phyloP scores from a whole-genome alignment of 371 early-diverging fungal genomes.

The Smittium mucronatum region DNA sequence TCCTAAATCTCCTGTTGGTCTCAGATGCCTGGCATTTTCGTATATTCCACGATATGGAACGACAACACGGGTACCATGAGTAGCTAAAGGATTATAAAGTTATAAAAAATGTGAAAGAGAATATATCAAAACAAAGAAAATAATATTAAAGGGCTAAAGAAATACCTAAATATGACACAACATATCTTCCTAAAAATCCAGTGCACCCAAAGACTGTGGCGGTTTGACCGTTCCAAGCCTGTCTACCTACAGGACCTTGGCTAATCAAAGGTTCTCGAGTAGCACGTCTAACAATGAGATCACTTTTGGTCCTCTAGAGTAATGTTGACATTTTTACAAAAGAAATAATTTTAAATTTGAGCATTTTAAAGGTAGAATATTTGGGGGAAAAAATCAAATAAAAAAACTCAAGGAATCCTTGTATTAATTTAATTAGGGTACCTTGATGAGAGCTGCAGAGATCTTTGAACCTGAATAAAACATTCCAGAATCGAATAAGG shows the following conservation, averaged over 20 bases:
- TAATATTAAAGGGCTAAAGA: slow-evolving; percentile 4
- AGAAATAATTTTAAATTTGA: too few species aligned
- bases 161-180: slow-evolving; percentile 75
- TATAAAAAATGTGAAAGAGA: background rate
- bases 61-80: slow-evolving; percentile 79
- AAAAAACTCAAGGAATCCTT: too few species aligned
- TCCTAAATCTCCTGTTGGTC: slow-evolving; percentile 88
- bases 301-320: slow-evolving; percentile 31
- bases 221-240: slow-evolving; percentile 57
- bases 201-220: slow-evolving; percentile 94
- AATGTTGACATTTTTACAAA: background rate
- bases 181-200: slow-evolving; percentile 89
- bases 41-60: slow-evolving; percentile 82
- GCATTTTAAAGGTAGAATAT: too few species aligned
- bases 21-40: slow-evolving; percentile 70
- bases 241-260: slow-evolving; percentile 58
- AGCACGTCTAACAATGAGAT: slow-evolving; percentile 50
- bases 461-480: too few species aligned
- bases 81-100: slow-evolving; percentile 25
- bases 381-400: too few species aligned
- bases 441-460: too few species aligned
- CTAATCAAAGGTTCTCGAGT: slow-evolving; percentile 53
- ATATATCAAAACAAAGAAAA: background rate
- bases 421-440: too few species aligned
- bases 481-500: too few species aligned